Conservation (phyloP, 2,329 filamentous ascomycete genomes). For the Xylariomycetidae sp. region DNA sequence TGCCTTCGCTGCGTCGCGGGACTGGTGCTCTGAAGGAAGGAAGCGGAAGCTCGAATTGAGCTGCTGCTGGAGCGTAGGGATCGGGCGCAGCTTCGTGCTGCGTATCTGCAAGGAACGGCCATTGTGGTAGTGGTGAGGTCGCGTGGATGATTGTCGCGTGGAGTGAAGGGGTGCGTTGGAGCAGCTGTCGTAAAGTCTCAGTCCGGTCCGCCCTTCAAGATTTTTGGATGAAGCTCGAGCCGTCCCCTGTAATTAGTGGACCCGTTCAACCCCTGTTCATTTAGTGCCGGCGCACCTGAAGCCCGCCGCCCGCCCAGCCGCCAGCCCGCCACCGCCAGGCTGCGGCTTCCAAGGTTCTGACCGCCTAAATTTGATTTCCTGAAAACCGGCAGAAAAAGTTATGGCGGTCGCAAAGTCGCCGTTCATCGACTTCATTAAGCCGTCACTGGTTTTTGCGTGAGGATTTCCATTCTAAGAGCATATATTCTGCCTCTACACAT, state of each 20-base stretch:
- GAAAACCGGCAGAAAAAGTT: constrained; percentile 21
- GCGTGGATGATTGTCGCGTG: constrained; percentile 9
- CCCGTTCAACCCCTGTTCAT: too few relatives aligned
- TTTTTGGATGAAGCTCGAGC: constrained; percentile 21
- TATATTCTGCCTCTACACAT: constrained; percentile 14
- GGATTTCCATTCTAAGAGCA: constrained; percentile 13
- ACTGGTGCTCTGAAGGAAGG: constrained; percentile 43
- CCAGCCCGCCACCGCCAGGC: too few relatives aligned
- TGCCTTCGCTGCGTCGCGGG: constrained; percentile 63
- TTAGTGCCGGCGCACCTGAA: too few relatives aligned
- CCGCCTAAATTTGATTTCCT: constrained; percentile 26
- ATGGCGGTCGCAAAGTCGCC: constrained; percentile 8
- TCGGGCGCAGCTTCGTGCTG: constrained; percentile 60
- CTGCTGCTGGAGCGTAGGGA: constrained; percentile 49
- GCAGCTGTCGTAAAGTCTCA: constrained; percentile 14
- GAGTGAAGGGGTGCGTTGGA: constrained; percentile 5
- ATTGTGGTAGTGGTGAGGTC: constrained; percentile 37
- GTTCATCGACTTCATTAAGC: too few relatives aligned
- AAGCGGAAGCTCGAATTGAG: constrained; percentile 41
- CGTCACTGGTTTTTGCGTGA: too few relatives aligned
- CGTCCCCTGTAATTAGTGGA: constrained; percentile 3
- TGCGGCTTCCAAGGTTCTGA: constrained; percentile 15
- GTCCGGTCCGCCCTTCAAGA: constrained; percentile 19
- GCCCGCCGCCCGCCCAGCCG: too few relatives aligned
- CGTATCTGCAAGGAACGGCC: constrained; percentile 60